A percentile compares a stretch with the other conserved stretches of the same genome.
phyloP scores from a whole-genome alignment of 2,329 filamentous ascomycete genomes.

The Fusarium coffeatum region DNA sequence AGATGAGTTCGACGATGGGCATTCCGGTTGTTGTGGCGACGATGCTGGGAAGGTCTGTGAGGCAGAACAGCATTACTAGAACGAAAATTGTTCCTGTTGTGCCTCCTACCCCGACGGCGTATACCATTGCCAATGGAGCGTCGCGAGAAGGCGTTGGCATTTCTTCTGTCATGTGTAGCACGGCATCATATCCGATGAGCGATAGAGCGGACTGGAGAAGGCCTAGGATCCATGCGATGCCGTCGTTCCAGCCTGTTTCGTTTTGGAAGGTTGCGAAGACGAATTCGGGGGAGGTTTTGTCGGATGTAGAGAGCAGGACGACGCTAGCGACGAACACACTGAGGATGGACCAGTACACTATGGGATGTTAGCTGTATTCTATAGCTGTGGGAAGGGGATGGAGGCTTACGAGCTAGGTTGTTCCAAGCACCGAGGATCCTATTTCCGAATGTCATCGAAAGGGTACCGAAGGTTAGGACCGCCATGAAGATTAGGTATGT shows the following conservation, averaged over 20 bases:
- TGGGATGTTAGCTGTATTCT: too few relatives aligned
- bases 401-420: slow-evolving; percentile 44
- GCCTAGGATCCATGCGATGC: slow-evolving; percentile 60
- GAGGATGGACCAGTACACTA: slow-evolving; percentile 57
- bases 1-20: slow-evolving; percentile 59
- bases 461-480: slow-evolving; percentile 29
- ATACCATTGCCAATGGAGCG: slow-evolving; percentile 57
- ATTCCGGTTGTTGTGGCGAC: slow-evolving; percentile 55
- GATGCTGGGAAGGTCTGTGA: slow-evolving; percentile 53
- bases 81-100: slow-evolving; percentile 55
- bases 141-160: slow-evolving; percentile 57
- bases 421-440: slow-evolving; percentile 56
- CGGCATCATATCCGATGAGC: slow-evolving; percentile 58
- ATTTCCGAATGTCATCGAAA: slow-evolving; percentile 57
- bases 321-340: slow-evolving; percentile 59
- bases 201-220: slow-evolving; percentile 55
- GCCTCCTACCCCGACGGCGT: slow-evolving; percentile 57
- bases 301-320: slow-evolving; percentile 54
- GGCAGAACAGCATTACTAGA: slow-evolving; percentile 56
- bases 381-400: too few relatives aligned
- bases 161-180: slow-evolving; percentile 60
- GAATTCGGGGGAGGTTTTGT: slow-evolving; percentile 56
- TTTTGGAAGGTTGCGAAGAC: slow-evolving; percentile 60
- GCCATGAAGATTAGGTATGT: slow-evolving; percentile 58
- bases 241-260: slow-evolving; percentile 59